Evolutionary conservation across 2,329 filamentous ascomycete species (phyloP), one percentile per base, ranked within the genome.

Genomic region (Mariannaea elegans): DNA sequence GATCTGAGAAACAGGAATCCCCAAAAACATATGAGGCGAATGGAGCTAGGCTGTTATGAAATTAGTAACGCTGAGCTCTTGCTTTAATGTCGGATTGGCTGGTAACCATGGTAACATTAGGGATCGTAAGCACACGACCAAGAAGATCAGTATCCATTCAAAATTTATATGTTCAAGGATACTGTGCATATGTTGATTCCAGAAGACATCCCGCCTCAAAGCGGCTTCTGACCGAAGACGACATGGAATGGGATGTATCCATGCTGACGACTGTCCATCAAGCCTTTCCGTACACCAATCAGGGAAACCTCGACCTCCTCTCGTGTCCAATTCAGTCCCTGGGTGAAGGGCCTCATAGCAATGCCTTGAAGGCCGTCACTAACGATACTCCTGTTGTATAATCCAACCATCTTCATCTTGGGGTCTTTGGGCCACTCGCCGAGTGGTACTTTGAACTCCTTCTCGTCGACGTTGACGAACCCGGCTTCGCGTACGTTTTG

Each of bases 401-500:
- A 8, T 12, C 27, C 42, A 19, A 45, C 27, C 13, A 10, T n/a
- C 42, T 24, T 45, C 42, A 27, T n/a, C 42, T 45, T 18, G 42
- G 21, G 13, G 9, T 45, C 42, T 10, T 24, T 21, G 18, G 42
- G 42, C 21, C 21, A 31, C 13, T 13, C 12, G 7, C 21, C 36
- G n/a, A 39, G 14, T 9, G 36, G 36, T 9, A 45, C 42, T 18
- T 27, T 45, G 13, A 13, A 45, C 8, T 24, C 18, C 3, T 21
- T 45, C 8, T 45, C 12, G 7, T 12, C 13, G 18, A 45, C 27
- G 21, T 67, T 60, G 66, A 79, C 73, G 12, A 39, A 39, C 9
- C 36, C 36, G n/a, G 36, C 36, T 13, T 14, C 12, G 16, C 32
- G 32, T 4, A 36, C 7, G 4, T n/a, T 12, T 10, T 18, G 36